Conservation (phyloP, 495 filamentous ascomycete genomes). For the Halenospora varia region DNA sequence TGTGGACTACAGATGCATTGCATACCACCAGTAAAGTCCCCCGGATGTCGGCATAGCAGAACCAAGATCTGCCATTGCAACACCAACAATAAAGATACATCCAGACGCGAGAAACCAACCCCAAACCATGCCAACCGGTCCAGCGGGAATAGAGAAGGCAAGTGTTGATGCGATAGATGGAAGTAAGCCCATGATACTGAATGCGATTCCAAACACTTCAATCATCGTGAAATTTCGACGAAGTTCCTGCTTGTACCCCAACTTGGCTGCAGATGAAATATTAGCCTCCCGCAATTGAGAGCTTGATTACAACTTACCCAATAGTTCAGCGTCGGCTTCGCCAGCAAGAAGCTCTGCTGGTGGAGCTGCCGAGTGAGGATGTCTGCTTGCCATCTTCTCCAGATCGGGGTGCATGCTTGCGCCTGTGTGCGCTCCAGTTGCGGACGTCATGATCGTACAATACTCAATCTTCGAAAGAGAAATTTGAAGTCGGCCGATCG, state of each 20-base stretch:
- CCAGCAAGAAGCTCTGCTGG: slow-evolving; percentile 18
- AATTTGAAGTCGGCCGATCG: neutral
- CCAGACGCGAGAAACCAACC: slow-evolving; percentile 59
- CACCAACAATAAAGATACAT: slow-evolving; percentile 61
- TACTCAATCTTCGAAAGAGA: neutral
- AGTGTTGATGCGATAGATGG: slow-evolving; percentile 66
- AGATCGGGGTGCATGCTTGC: slow-evolving; percentile 6
- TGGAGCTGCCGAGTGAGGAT: slow-evolving; percentile 11
- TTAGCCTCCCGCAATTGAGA: neutral
- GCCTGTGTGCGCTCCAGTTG: slow-evolving; percentile 1
- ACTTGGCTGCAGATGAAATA: slow-evolving; percentile 34
- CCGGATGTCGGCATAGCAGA: slow-evolving; percentile 68
- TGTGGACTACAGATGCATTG: neutral
- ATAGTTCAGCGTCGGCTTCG: slow-evolving; percentile 28
- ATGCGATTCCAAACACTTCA: slow-evolving; percentile 68
- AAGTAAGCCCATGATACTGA: slow-evolving; percentile 70
- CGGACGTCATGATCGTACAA: neutral
- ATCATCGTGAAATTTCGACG: slow-evolving; percentile 61
- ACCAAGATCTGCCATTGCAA: slow-evolving; percentile 68
- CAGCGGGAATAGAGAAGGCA: slow-evolving; percentile 61
- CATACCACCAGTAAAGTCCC: slow-evolving; percentile 54
- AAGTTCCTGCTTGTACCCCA: slow-evolving; percentile 71
- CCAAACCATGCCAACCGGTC: slow-evolving; percentile 70
- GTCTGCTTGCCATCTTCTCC: slow-evolving; percentile 18
- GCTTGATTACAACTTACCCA: slow-evolving; percentile 16